Evolutionary conservation across 768 basidiomycete genomes (phyloP).

Genomic region (Lactifluus rugatus): DNA sequence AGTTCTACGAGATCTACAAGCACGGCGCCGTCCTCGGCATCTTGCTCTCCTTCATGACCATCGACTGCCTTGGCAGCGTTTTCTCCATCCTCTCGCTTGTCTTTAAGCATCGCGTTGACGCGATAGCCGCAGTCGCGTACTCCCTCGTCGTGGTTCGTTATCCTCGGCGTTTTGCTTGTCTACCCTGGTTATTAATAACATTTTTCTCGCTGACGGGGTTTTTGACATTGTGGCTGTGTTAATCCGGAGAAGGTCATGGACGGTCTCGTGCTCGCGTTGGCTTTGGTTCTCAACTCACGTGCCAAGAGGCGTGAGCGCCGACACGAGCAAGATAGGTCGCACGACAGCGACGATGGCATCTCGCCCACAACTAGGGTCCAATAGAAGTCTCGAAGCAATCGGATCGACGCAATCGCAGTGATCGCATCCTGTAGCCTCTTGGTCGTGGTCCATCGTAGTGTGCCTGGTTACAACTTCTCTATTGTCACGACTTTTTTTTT

Average conservation of each 20-base stretch:
- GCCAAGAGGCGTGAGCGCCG: conserved; percentile 25
- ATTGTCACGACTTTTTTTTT: too few relatives aligned
- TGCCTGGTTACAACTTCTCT: too few relatives aligned
- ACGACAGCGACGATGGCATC: too few relatives aligned
- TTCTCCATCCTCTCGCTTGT: conserved; percentile 62
- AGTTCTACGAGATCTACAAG: conserved; percentile 70
- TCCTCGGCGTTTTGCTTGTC: background rate
- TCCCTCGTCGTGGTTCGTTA: conserved; percentile 44
- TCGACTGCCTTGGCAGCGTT: conserved; percentile 62
- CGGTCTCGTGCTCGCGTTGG: conserved; percentile 47
- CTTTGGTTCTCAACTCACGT: conserved; percentile 55
- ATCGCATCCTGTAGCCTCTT: too few relatives aligned
- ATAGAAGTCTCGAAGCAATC: too few relatives aligned
- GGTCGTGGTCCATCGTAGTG: too few relatives aligned
- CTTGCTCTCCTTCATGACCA: conserved; percentile 54
- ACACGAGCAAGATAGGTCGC: too few relatives aligned
- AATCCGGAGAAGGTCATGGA: conserved; percentile 43
- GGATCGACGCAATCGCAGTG: too few relatives aligned
- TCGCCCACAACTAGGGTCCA: too few relatives aligned
- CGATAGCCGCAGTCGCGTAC: conserved; percentile 53
- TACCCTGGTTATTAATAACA: too few relatives aligned
- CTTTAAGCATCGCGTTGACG: conserved; percentile 55
- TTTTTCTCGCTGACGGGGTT: too few relatives aligned
- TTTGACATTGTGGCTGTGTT: too few relatives aligned
- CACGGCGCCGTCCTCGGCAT: conserved; percentile 57